Conservation (phyloP, 805 yeast genomes). For the Yamadazyma sp. region DNA sequence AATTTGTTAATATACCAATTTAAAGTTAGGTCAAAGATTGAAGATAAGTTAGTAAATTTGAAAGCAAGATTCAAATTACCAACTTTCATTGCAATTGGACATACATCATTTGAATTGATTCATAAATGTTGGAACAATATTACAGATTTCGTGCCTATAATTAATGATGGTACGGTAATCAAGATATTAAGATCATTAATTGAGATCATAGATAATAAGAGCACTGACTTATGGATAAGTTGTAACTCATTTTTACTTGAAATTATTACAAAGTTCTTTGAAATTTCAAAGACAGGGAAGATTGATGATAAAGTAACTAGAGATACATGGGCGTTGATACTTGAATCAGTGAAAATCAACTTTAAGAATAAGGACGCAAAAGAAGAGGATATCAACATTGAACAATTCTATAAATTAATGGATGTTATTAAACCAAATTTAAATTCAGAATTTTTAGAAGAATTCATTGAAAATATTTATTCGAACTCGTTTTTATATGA, state of each 20-base stretch:
- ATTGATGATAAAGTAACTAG: constrained; percentile 9
- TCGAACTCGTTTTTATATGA: constrained; percentile 57
- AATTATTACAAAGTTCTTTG: constrained; percentile 30
- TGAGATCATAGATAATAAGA: constrained; percentile 48
- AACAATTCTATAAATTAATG: constrained; percentile 28
- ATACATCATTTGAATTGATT: constrained; percentile 43
- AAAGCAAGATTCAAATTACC: constrained; percentile 48
- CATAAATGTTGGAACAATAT: constrained; percentile 28
- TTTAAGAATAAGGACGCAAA: constrained; percentile 29
- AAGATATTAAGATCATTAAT: constrained; percentile 49
- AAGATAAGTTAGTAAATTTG: constrained; percentile 43
- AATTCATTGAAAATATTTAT: constrained; percentile 52
- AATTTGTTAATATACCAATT: constrained; percentile 57
- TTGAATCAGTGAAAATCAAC: constrained; percentile 40
- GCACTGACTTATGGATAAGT: constrained; percentile 53
- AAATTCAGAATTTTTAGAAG: constrained; percentile 26
- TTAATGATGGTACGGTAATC: constrained; percentile 44
- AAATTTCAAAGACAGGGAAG: constrained; percentile 5
- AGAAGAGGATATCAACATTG: constrained; percentile 44
- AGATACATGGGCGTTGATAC: constrained; percentile 38
- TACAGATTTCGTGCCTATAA: constrained; percentile 28
- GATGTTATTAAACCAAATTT: constrained; percentile 10
- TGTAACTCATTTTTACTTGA: constrained; percentile 41
- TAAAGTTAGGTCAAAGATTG: constrained; percentile 55
- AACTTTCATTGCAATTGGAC: constrained; percentile 60